Evolutionary conservation across 108 stramenopile genomes (phyloP), one percentile per base, ranked within the genome.

Genomic region (Skeletonema menzelii): DNA sequence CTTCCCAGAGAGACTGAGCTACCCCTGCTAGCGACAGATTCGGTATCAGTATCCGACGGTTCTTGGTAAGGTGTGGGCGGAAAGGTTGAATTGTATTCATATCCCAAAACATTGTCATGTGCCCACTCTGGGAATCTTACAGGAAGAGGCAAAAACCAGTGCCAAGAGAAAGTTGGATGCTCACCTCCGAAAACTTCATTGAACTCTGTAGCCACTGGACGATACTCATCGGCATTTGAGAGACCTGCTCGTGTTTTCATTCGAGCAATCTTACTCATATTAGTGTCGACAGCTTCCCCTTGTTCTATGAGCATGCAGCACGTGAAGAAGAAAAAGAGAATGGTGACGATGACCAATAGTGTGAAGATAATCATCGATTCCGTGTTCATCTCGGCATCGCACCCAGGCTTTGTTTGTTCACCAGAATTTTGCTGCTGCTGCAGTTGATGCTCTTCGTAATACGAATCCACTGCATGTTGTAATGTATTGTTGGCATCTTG

Each of bases 281-380:
- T 94, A 12, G 92, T 96, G 63, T 83, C 60, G 28, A 97, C 90
- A 8, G 91, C 93, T 70, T 92, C 90, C 56, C 90, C 69, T 82
- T 98, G 97, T 73, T 99, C 98, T 34, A 86, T 69, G 32, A 97
- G 60, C 98, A 99, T 99, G 77, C 94, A 95, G 60, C 85, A 75
- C 17, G 97, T 99, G 78, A 99, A 99, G 46, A 97, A 59, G 19
- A 98, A 87, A 72, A 99, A 99, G 14, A 97, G 79, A 11, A 92
- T 44, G n/a, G 86, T 72, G 17, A 87, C 74, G 8, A 87, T 57
- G 30, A 27, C 57, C 20, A 87, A 62, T 11, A 89, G 67, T 30
- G 60, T 53, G 53, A 88, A 28, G 13, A 75, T 46, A 7, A 27
- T 19, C 19, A 32, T 17, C 44, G 47, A 60, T 42, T 59, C 28